Evolutionary conservation across 257 asterid genomes (phyloP).

Genomic region (Scutellaria galericulata): DNA sequence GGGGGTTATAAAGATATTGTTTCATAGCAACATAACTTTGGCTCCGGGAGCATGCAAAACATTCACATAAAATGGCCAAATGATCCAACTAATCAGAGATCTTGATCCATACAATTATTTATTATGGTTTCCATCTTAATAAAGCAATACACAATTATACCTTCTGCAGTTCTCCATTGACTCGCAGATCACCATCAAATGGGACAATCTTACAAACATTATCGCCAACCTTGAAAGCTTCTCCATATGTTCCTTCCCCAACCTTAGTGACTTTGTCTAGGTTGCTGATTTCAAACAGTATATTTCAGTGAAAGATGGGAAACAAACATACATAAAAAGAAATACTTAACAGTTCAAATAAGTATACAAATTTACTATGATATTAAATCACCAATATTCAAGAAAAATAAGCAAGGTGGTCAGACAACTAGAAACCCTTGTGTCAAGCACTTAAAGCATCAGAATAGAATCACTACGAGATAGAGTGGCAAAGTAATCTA

Average conservation of each 20-base stretch:
- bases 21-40: slow-evolving; percentile 12
- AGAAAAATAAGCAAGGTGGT: slow-evolving; percentile 18
- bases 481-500: slow-evolving; percentile 20
- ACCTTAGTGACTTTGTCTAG: slow-evolving; percentile 60
- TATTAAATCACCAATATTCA: slow-evolving; percentile 8
- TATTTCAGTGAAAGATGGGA: slow-evolving; percentile 28
- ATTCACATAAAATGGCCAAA: slow-evolving; percentile 11
- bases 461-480: slow-evolving; percentile 8
- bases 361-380: slow-evolving; percentile 22
- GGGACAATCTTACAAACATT: slow-evolving; percentile 96
- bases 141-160: slow-evolving; percentile 42
- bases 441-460: slow-evolving; percentile 12
- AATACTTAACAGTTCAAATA: slow-evolving; percentile 16
- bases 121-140: slow-evolving; percentile 16
- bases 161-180: slow-evolving; percentile 93
- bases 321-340: neutral
- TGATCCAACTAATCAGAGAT: slow-evolving; percentile 19
- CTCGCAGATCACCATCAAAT: slow-evolving; percentile 76
- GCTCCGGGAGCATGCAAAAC: slow-evolving; percentile 23
- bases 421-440: slow-evolving; percentile 22
- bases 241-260: slow-evolving; percentile 98
- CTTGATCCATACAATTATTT: neutral
- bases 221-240: slow-evolving; percentile 87
- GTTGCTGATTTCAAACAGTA: slow-evolving; percentile 55
- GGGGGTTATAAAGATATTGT: neutral